These are phyloP conservation scores for Phytopythium oedochilum DNA, from an alignment of 352 stramenopile species.

Conservation along the genomic window DNA sequence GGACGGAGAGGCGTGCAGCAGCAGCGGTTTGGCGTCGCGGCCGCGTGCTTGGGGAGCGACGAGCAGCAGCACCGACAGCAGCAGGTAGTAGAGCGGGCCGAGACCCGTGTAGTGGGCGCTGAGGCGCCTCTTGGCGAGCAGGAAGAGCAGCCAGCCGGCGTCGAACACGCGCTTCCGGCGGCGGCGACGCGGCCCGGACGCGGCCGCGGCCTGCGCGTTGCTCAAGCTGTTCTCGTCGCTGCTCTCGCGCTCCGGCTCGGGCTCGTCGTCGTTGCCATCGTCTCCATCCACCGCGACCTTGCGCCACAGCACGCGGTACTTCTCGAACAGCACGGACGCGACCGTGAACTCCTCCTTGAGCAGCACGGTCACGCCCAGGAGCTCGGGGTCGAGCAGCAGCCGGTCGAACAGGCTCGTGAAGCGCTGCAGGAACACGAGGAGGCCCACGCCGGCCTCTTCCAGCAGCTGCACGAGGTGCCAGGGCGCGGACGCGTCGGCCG, in stretches of 20 bases:
- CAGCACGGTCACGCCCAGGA: slow-evolving; percentile 61
- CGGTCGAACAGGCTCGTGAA: slow-evolving; percentile 81
- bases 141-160: slow-evolving; percentile 71
- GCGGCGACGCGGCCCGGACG: slow-evolving; percentile 13
- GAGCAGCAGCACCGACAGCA: slow-evolving; percentile 71
- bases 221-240: slow-evolving; percentile 11
- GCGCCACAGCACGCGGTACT: slow-evolving; percentile 66
- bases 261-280: slow-evolving; percentile 5
- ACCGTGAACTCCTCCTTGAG: slow-evolving; percentile 83
- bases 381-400: slow-evolving; percentile 63
- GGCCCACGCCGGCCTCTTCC: slow-evolving; percentile 43
- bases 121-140: slow-evolving; percentile 49
- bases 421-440: slow-evolving; percentile 62
- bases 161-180: slow-evolving; percentile 37
- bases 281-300: slow-evolving; percentile 11
- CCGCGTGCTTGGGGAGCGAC: slow-evolving; percentile 18
- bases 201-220: slow-evolving; percentile 5
- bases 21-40: neutral
- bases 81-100: slow-evolving; percentile 67
- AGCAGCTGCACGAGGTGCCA: slow-evolving; percentile 41
- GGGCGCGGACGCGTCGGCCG: neutral
- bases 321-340: slow-evolving; percentile 68
- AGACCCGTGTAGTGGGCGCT: slow-evolving; percentile 45
- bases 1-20: slow-evolving; percentile 30
- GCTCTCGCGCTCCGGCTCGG: slow-evolving; percentile 16